phyloP scores from a whole-genome alignment of 1,284 basidiomycete genomes.

The Ustilago sp. region DNA sequence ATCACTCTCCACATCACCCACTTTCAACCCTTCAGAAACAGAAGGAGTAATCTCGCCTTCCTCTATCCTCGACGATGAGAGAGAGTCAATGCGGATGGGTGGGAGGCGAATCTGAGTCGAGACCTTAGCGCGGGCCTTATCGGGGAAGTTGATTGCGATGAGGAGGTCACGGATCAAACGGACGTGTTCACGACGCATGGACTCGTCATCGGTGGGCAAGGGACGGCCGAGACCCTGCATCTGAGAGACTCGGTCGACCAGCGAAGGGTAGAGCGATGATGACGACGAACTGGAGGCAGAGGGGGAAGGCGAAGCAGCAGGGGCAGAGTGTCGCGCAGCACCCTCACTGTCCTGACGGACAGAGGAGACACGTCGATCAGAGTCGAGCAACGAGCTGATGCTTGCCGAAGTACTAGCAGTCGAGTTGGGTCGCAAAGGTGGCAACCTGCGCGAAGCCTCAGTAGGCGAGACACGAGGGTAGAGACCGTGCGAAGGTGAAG shows the following conservation, averaged over 20 bases:
- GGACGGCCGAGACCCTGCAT: constrained; percentile 46
- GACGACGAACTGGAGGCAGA: constrained; percentile 20
- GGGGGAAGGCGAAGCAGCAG: constrained; percentile 17
- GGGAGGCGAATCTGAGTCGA: constrained; percentile 26
- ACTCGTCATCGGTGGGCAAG: constrained; percentile 20
- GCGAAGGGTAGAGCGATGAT: constrained; percentile 49
- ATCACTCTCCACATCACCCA: constrained; percentile 27
- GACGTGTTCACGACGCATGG: constrained; percentile 46
- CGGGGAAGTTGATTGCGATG: constrained; percentile 61
- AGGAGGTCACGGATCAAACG: constrained; percentile 55
- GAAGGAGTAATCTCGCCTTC: constrained; percentile 43
- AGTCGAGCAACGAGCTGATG: constrained; percentile 46
- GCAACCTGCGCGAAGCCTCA: constrained; percentile 38
- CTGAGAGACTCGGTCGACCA: constrained; percentile 41
- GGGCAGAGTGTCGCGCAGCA: constrained; percentile 22
- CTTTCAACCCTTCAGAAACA: background rate
- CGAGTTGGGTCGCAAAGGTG: constrained; percentile 38
- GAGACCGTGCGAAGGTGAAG: constrained; percentile 46
- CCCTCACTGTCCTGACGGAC: constrained; percentile 32
- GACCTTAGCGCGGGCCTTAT: constrained; percentile 28
- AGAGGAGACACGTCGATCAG: constrained; percentile 13
- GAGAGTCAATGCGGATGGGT: constrained; percentile 31
- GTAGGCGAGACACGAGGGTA: constrained; percentile 46
- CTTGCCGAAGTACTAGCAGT: constrained; percentile 30
- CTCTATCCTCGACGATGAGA: constrained; percentile 5